Percentiles rank a stretch among this genome's conserved stretches.
Evolutionary conservation across 441 rosid species (phyloP).

Genomic region (Geranium incanum): DNA sequence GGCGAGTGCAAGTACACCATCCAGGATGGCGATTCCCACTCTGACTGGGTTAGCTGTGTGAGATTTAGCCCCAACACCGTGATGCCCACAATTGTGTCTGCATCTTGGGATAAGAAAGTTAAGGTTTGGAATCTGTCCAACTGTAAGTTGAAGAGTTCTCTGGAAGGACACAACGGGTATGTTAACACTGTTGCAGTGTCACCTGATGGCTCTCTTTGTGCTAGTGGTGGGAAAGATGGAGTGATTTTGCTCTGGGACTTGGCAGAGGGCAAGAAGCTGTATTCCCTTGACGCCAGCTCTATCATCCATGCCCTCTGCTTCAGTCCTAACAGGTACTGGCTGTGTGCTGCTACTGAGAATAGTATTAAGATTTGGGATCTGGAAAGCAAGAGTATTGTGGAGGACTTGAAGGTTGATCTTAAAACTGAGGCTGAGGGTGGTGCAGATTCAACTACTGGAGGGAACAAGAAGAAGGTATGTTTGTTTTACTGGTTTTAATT

Average conservation of each 20-base stretch:
- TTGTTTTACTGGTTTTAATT: not conserved
- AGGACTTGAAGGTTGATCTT: conserved; percentile 87
- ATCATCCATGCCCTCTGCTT: conserved; percentile 74
- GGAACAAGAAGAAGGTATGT: conserved; percentile 41
- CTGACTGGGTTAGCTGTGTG: conserved; percentile 84
- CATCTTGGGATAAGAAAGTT: conserved; percentile 78
- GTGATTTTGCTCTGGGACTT: conserved; percentile 84
- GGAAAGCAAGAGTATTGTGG: conserved; percentile 87
- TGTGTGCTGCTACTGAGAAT: conserved; percentile 81
- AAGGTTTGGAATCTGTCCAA: conserved; percentile 90
- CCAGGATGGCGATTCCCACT: conserved; percentile 64
- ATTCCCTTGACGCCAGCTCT: conserved; percentile 69
- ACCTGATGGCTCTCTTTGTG: conserved; percentile 92
- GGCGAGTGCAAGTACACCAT: conserved; percentile 93
- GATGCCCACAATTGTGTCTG: conserved; percentile 76
- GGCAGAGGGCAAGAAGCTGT: conserved; percentile 88
- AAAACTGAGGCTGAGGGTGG: conserved; percentile 82
- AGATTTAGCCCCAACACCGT: conserved; percentile 74
- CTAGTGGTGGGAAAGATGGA: conserved; percentile 94
- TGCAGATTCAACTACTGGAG: conserved; percentile 42
- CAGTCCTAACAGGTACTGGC: conserved; percentile 96
- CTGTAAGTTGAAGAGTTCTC: conserved; percentile 67
- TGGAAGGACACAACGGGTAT: conserved; percentile 73
- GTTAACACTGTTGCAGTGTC: conserved; percentile 92
- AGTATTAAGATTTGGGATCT: conserved; percentile 97